Conservation (phyloP, 495 filamentous ascomycete genomes). For the Penicillium paradoxum region DNA sequence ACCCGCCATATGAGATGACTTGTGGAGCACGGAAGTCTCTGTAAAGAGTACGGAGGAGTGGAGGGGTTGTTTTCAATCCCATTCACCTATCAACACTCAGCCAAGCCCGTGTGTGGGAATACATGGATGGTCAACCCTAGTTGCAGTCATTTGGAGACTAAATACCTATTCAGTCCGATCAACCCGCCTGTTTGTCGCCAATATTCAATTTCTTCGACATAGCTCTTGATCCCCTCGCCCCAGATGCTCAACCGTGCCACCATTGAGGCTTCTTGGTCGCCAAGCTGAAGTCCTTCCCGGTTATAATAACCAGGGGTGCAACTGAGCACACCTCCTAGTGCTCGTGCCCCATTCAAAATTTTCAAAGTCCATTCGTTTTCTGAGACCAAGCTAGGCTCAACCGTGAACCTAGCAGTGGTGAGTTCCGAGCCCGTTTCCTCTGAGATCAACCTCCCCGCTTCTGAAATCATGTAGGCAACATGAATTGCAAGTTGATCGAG, state of each 20-base stretch:
- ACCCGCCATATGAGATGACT: too few relatives aligned
- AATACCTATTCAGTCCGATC: conserved; percentile 2
- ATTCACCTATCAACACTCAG: too few relatives aligned
- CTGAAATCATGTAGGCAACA: conserved; percentile 41
- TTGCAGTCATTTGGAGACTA: neutral
- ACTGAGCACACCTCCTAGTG: conserved; percentile 31
- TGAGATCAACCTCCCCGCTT: conserved; percentile 24
- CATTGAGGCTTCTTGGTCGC: neutral
- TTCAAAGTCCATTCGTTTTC: conserved; percentile 45
- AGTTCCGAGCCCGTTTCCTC: too few relatives aligned
- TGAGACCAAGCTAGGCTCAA: conserved; percentile 40
- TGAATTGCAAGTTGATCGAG: conserved; percentile 38
- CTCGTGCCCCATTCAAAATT: conserved; percentile 35
- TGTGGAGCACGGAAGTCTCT: too few relatives aligned
- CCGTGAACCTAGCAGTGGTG: conserved; percentile 6
- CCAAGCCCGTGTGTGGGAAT: too few relatives aligned
- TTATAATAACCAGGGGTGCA: conserved; percentile 59
- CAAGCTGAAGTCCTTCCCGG: conserved; percentile 33
- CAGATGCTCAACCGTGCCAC: conserved; percentile 8
- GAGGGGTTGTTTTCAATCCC: too few relatives aligned
- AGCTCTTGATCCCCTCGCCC: conserved; percentile 16
- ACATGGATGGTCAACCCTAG: neutral
- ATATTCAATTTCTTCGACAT: conserved; percentile 2
- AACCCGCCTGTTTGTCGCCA: conserved; percentile 1
- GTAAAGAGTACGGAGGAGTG: neutral